Evolutionary conservation across 352 stramenopile species (phyloP).

Genomic region (Globisporangium lucens): DNA sequence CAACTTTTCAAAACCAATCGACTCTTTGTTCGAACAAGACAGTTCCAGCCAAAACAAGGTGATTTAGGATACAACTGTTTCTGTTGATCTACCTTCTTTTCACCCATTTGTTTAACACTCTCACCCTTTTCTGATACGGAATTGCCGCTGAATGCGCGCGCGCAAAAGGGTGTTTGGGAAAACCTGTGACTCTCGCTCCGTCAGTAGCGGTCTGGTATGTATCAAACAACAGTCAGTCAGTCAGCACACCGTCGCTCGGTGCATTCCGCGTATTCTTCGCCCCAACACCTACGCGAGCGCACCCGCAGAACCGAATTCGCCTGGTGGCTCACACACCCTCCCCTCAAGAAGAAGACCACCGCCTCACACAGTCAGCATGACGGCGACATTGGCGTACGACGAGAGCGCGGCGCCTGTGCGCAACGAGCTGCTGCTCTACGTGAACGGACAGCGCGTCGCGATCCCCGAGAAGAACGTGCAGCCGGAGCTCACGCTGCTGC

Average conservation of each 20-base stretch:
- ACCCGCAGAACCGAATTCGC: constrained; percentile 14
- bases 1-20: not conserved
- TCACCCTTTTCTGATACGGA: not conserved
- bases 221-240: not conserved
- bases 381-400: constrained; percentile 1
- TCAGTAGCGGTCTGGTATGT: not conserved
- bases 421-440: constrained; percentile 63
- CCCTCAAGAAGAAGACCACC: not conserved
- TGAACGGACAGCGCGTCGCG: constrained; percentile 62
- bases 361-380: constrained; percentile 2
- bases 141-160: not conserved
- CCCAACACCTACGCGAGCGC: not conserved
- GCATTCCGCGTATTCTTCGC: not conserved
- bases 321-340: not conserved
- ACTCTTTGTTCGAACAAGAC: not conserved
- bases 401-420: constrained; percentile 26
- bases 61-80: too few species aligned
- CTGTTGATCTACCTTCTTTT: not conserved
- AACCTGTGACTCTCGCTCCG: constrained; percentile 6
- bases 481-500: constrained; percentile 78
- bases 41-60: not conserved
- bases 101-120: not conserved
- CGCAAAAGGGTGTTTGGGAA: constrained; percentile 2
- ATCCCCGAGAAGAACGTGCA: constrained; percentile 48
- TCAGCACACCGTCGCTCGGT: not conserved